These are phyloP conservation scores for Heracleum sosnowskyi DNA, from an alignment of 129 eudicot species.

Conservation along the genomic window DNA sequence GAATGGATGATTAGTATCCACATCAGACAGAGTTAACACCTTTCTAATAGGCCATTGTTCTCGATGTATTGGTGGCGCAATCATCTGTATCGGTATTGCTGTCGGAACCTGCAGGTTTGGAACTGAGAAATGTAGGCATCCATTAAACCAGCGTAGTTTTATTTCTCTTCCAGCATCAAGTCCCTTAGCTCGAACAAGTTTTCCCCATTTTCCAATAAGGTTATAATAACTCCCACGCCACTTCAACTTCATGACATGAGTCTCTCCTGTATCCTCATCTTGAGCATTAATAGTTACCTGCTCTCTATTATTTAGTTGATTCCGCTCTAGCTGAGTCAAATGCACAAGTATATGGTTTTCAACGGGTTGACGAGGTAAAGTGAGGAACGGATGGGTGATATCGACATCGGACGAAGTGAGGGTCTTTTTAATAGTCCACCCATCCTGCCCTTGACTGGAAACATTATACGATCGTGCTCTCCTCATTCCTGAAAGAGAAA, in stretches of 20 bases:
- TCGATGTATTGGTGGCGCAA: slow-evolving; percentile 41
- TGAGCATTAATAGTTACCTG: slow-evolving; percentile 60
- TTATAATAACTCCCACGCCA: slow-evolving; percentile 87
- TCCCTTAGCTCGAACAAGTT: slow-evolving; percentile 64
- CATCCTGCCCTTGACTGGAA: slow-evolving; percentile 47
- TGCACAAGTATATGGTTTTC: slow-evolving; percentile 54
- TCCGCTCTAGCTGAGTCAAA: slow-evolving; percentile 54
- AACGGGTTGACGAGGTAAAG: slow-evolving; percentile 71
- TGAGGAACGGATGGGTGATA: slow-evolving; percentile 81
- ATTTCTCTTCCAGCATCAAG: slow-evolving; percentile 74
- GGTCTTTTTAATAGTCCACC: slow-evolving; percentile 71
- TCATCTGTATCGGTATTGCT: slow-evolving; percentile 42
- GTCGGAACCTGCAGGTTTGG: slow-evolving; percentile 46
- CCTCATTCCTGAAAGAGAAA: slow-evolving; percentile 50
- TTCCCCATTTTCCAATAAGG: slow-evolving; percentile 79
- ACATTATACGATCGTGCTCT: slow-evolving; percentile 44
- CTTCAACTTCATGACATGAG: slow-evolving; percentile 59
- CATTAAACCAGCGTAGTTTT: slow-evolving; percentile 60
- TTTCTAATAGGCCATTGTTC: slow-evolving; percentile 78
- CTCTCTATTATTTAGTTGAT: slow-evolving; percentile 46
- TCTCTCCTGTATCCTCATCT: slow-evolving; percentile 76
- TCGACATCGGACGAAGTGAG: slow-evolving; percentile 79
- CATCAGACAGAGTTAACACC: slow-evolving; percentile 73
- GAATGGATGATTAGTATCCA: slow-evolving; percentile 71
- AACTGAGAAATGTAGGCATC: slow-evolving; percentile 67